A percentile compares a stretch with the other conserved stretches of the same genome.
Conservation (phyloP, 2,329 filamentous ascomycete species). For the Colletotrichum lindemuthianum region DNA sequence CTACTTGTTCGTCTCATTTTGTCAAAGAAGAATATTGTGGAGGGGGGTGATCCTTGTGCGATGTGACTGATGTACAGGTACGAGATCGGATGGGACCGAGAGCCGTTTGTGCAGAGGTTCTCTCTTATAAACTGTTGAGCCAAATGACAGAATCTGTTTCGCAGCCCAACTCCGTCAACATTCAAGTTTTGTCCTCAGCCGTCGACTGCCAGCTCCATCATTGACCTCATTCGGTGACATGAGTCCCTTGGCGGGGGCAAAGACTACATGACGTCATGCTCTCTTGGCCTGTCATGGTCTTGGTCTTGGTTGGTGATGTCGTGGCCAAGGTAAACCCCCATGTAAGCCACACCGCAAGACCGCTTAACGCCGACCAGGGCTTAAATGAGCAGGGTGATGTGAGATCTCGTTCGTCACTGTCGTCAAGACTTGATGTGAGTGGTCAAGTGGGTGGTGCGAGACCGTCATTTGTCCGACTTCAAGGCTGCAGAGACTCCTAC, state of each 20-base stretch:
- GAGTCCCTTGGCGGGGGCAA: constrained; percentile 19
- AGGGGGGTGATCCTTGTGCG: constrained; percentile 28
- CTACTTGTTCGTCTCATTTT: constrained; percentile 24
- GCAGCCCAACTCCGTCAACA: neutral
- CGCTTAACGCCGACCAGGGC: neutral
- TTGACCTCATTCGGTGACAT: constrained; percentile 31
- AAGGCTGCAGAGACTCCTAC: no score
- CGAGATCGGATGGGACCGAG: constrained; percentile 26
- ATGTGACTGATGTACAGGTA: constrained; percentile 7
- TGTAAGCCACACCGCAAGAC: constrained; percentile 28
- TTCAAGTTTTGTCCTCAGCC: neutral
- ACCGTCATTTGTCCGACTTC: no score
- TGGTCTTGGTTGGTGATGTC: constrained; percentile 23
- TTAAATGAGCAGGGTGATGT: neutral
- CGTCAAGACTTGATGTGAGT: neutral
- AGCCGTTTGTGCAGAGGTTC: neutral
- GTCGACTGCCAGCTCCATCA: neutral
- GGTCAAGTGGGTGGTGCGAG: no score
- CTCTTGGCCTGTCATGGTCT: constrained; percentile 1
- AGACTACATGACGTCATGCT: constrained; percentile 20
- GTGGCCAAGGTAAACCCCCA: constrained; percentile 27
- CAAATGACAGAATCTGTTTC: neutral
- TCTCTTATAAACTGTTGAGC: no score
- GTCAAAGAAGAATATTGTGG: neutral
- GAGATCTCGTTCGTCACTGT: neutral